phyloP scores from a whole-genome alignment of 2,329 filamentous ascomycete genomes.

The Fusarium hostae region DNA sequence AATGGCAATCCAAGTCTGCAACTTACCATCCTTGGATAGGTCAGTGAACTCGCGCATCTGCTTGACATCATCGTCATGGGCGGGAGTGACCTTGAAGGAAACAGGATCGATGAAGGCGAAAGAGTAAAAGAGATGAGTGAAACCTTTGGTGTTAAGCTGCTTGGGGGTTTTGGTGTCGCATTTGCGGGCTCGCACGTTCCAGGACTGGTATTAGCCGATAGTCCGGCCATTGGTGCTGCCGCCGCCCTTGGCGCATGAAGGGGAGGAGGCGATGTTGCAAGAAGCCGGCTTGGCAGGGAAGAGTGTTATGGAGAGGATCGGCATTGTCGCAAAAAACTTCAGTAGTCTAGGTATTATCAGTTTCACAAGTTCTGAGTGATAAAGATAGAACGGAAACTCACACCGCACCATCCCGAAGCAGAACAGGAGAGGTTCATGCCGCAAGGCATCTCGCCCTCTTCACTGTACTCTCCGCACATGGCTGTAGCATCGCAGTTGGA shows the following conservation, averaged over 20 bases:
- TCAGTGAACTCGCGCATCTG: conserved; percentile 20
- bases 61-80: conserved; percentile 7
- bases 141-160: conserved; percentile 12
- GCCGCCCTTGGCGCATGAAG: conserved; percentile 3
- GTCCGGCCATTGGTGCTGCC: conserved; percentile 15
- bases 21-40: conserved; percentile 1
- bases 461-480: conserved; percentile 19
- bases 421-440: conserved; percentile 21
- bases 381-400: background rate
- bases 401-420: background rate
- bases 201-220: conserved; percentile 23
- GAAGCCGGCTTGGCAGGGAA: conserved; percentile 9
- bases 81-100: background rate
- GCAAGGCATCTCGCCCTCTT: conserved; percentile 8
- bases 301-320: background rate
- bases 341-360: background rate
- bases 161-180: conserved; percentile 26
- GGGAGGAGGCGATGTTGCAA: conserved; percentile 1
- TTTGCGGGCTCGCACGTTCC: conserved; percentile 17
- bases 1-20: conserved; percentile 54
- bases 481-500: conserved; percentile 21
- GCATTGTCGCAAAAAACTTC: conserved; percentile 1
- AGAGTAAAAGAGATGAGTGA: conserved; percentile 23
- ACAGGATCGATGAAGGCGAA: conserved; percentile 33
- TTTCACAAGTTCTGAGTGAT: background rate